Percentiles rank a stretch among this genome's conserved stretches.
phyloP scores from a whole-genome alignment of 306 rosid genomes.

The Corylus avellana region DNA sequence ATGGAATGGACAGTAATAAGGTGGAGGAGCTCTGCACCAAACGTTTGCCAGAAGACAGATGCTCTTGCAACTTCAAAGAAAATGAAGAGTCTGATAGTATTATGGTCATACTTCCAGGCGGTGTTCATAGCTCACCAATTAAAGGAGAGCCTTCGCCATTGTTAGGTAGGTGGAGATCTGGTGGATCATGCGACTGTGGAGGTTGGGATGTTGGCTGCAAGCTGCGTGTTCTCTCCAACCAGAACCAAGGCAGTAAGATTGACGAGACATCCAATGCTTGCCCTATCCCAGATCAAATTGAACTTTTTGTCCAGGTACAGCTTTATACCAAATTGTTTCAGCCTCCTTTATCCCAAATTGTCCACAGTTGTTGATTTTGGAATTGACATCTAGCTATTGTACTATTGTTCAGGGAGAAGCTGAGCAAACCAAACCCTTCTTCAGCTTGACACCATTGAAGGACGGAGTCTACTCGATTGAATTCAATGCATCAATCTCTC shows the following conservation, averaged over 20 bases:
- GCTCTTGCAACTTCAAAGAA: constrained; percentile 46
- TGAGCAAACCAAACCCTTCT: constrained; percentile 45
- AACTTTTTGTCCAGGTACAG: constrained; percentile 72
- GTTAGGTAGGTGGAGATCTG: constrained; percentile 75
- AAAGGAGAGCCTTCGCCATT: constrained; percentile 78
- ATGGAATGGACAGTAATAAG: constrained; percentile 21
- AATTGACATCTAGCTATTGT: constrained; percentile 22
- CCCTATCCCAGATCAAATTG: constrained; percentile 35
- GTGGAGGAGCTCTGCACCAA: constrained; percentile 37
- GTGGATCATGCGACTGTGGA: constrained; percentile 90
- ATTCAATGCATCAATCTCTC: constrained; percentile 67
- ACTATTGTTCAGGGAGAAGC: constrained; percentile 60
- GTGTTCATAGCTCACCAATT: constrained; percentile 67
- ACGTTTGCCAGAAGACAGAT: constrained; percentile 44
- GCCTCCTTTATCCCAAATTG: not conserved
- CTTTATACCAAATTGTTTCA: not conserved
- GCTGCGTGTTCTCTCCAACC: constrained; percentile 66
- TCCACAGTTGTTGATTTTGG: not conserved
- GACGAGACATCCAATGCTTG: constrained; percentile 32
- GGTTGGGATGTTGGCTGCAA: constrained; percentile 99
- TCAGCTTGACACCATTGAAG: constrained; percentile 65
- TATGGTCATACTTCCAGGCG: constrained; percentile 77
- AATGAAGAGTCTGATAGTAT: constrained; percentile 28
- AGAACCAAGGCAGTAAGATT: constrained; percentile 30
- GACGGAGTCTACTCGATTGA: constrained; percentile 70